These are phyloP conservation scores for Phytopythium vexans DNA, from an alignment of 352 stramenopile genomes.

Conservation along the genomic window DNA sequence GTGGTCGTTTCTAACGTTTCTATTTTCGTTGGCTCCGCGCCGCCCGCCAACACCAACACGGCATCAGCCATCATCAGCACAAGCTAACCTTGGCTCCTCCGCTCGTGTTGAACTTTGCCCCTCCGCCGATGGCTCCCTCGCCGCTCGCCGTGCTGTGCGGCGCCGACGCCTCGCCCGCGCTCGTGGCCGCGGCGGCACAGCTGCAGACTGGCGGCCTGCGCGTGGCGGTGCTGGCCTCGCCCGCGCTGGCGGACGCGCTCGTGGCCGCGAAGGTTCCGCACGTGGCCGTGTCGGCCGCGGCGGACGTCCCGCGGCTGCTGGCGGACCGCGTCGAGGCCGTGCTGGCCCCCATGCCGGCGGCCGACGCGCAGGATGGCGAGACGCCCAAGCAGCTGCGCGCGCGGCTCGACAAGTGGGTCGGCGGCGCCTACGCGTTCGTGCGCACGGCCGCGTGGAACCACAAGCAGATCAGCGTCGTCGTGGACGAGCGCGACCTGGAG, in stretches of 20 bases:
- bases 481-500: slow-evolving; percentile 59
- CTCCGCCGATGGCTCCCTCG: slow-evolving; percentile 13
- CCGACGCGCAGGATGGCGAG: slow-evolving; percentile 18
- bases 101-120: background rate
- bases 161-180: slow-evolving; percentile 33
- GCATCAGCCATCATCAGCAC: no score
- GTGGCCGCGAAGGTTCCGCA: slow-evolving; percentile 73
- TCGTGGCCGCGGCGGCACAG: slow-evolving; percentile 46
- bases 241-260: slow-evolving; percentile 48
- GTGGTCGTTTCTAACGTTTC: no score
- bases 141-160: slow-evolving; percentile 73
- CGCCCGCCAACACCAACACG: no score
- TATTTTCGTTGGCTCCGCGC: no score
- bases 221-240: slow-evolving; percentile 59
- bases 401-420: slow-evolving; percentile 63
- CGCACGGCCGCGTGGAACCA: slow-evolving; percentile 85
- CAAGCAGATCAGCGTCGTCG: slow-evolving; percentile 82
- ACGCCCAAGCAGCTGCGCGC: slow-evolving; percentile 36
- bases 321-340: slow-evolving; percentile 68
- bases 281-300: slow-evolving; percentile 53
- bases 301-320: slow-evolving; percentile 68
- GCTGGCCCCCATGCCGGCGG: slow-evolving; percentile 46
- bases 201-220: slow-evolving; percentile 57
- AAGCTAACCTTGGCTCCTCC: background rate
- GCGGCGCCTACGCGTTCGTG: slow-evolving; percentile 74